Percentiles rank a stretch among this genome's conserved stretches.
phyloP scores from a whole-genome alignment of 1,284 basidiomycete genomes.

The Ceratobasidium sp. region DNA sequence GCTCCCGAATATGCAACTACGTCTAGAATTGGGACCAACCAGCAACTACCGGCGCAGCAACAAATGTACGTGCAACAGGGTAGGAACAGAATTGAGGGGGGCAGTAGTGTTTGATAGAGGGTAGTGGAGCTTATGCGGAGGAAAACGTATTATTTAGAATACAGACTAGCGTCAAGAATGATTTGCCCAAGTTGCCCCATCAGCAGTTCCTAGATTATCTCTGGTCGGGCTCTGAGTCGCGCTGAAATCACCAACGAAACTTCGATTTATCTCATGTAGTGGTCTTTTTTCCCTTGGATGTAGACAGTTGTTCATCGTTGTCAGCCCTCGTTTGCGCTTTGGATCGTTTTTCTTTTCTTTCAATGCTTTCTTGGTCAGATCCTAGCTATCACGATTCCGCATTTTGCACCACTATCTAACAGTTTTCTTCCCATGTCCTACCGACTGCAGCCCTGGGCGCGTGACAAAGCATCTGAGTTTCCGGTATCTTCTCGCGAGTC shows the following conservation, averaged over 20 bases:
- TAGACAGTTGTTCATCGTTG: neutral
- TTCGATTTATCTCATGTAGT: neutral
- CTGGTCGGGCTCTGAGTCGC: conserved; percentile 11
- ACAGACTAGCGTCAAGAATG: too few relatives aligned
- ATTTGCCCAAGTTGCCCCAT: neutral
- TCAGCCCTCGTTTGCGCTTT: neutral
- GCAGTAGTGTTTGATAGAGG: neutral
- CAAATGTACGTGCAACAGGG: conserved; percentile 7
- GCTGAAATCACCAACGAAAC: neutral
- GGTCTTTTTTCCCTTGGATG: neutral
- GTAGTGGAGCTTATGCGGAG: neutral
- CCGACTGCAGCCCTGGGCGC: conserved; percentile 9
- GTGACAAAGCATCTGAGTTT: conserved; percentile 18
- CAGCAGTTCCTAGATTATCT: neutral
- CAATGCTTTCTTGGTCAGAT: neutral
- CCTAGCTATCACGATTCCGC: conserved; percentile 1
- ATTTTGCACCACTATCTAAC: conserved; percentile 27
- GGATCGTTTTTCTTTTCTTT: neutral
- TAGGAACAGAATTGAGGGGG: neutral
- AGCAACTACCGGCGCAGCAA: too few relatives aligned
- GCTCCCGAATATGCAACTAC: too few relatives aligned
- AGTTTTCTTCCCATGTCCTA: neutral
- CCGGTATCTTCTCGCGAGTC: conserved; percentile 25
- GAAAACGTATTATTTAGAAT: too few relatives aligned
- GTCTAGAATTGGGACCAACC: too few relatives aligned